These are phyloP conservation scores for Phaeosphaeriaceae sp. DNA, from an alignment of 2,329 filamentous ascomycete species.

Conservation along the genomic window DNA sequence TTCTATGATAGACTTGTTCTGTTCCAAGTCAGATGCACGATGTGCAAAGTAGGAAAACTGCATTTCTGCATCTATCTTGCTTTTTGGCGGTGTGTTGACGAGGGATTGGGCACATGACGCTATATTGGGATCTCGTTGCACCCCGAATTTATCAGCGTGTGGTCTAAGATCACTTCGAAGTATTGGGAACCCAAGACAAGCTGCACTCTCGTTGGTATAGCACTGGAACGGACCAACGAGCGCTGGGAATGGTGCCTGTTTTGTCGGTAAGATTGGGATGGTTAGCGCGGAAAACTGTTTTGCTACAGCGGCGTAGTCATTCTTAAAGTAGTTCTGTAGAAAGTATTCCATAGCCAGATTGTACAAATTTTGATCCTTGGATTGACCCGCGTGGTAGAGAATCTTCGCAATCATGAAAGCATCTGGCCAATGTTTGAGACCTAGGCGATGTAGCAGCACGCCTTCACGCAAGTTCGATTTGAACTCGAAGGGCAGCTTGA, in stretches of 20 bases:
- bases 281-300: slow-evolving; percentile 58
- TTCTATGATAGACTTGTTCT: slow-evolving; percentile 30
- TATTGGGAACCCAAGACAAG: slow-evolving; percentile 81
- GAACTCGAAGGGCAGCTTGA: slow-evolving; percentile 81
- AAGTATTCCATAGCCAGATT: slow-evolving; percentile 80
- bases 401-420: slow-evolving; percentile 78
- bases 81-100: slow-evolving; percentile 73
- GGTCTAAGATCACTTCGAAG: slow-evolving; percentile 76
- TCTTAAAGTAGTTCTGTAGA: slow-evolving; percentile 76
- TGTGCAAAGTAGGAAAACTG: slow-evolving; percentile 85
- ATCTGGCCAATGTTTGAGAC: slow-evolving; percentile 73
- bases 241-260: slow-evolving; percentile 65
- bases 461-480: slow-evolving; percentile 62
- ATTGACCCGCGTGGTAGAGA: slow-evolving; percentile 69
- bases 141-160: slow-evolving; percentile 86
- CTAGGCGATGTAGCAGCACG: slow-evolving; percentile 74
- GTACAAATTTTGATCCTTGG: slow-evolving; percentile 61
- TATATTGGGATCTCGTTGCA: slow-evolving; percentile 81
- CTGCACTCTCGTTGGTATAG: slow-evolving; percentile 79
- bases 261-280: slow-evolving; percentile 68
- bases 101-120: slow-evolving; percentile 76
- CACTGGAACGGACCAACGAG: slow-evolving; percentile 77
- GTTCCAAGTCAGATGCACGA: slow-evolving; percentile 74
- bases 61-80: slow-evolving; percentile 68
- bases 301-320: slow-evolving; percentile 71